Evolutionary conservation across 805 yeast species (phyloP), one percentile per base, ranked within the genome.

Genomic region (Candida maltosa): DNA sequence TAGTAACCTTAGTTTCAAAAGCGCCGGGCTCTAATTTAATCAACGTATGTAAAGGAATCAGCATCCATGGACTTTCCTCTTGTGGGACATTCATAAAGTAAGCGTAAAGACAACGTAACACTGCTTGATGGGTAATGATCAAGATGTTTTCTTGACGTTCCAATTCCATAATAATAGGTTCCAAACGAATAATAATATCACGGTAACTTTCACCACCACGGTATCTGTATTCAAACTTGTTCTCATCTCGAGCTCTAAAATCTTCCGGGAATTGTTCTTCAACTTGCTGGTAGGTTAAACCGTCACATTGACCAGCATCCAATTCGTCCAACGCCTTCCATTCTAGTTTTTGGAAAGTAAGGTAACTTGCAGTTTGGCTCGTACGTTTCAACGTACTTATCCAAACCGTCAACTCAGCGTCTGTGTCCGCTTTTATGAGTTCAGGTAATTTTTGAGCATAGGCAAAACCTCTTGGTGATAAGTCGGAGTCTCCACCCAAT

Each of bases 81-180:
- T 91, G 97, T 4, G 97, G 96, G 14, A 93, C 95, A 56, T 93
- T 91, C 97, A 93, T 93, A 56, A 89, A 93, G 60, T 93, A 93
- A 6, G 98, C 97, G 60, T 93, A 93, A 34, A 93, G 81, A 56
- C 99, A 93, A 51, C 99, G 76, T 46, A 93, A 69, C 8, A 93
- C 97, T 0, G 97, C 97, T 62, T 93, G 99, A 59, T 93, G 99
- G 3, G 98, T 93, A 28, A 93, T 93, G 41, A 93, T 91, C 55
- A 93, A 70, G 33, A 93, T 88, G 58, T 93, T 89, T 51, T 93
- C 97, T 62, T 91, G 97, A 41, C 97, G 80, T 63, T 93, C 99
- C 45, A 93, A 73, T 60, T 93, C 98, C 98, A 93, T 93, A 42
- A 93, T 93, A 46, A 93, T 88, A 4, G 99, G 99, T 57, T 93